phyloP scores from a whole-genome alignment of 2,329 filamentous ascomycete genomes.

The Fusarium pseudograminearum region DNA sequence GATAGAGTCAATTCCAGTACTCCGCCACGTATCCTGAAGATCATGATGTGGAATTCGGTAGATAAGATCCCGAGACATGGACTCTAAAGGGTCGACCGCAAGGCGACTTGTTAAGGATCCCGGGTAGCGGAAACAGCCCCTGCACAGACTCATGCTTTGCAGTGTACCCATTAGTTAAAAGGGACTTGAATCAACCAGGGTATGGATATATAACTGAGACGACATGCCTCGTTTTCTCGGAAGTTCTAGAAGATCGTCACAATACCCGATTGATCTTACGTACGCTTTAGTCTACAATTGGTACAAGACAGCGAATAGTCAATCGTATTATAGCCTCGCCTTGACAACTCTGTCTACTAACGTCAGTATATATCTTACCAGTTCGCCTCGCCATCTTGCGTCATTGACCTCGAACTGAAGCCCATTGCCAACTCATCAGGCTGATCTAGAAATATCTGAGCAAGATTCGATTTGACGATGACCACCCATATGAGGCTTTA shows the following conservation, averaged over 20 bases:
- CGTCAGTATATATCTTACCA: slow-evolving; percentile 5
- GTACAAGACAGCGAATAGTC: slow-evolving; percentile 2
- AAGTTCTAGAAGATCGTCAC: background rate
- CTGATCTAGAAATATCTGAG: slow-evolving; percentile 34
- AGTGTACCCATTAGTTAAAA: background rate
- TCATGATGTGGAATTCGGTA: background rate
- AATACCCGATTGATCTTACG: background rate
- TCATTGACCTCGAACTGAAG: slow-evolving; percentile 3
- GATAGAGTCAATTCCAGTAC: background rate
- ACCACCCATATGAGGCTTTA: slow-evolving; percentile 30
- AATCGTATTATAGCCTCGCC: slow-evolving; percentile 15
- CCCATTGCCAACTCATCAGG: slow-evolving; percentile 44
- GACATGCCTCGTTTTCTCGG: background rate
- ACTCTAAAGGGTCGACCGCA: background rate
- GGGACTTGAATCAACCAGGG: background rate
- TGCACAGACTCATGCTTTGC: slow-evolving; percentile 2
- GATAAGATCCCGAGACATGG: background rate
- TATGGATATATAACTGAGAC: slow-evolving; percentile 4
- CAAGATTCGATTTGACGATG: slow-evolving; percentile 2
- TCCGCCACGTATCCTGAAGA: background rate
- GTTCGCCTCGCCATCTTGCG: slow-evolving; percentile 25
- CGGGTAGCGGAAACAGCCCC: background rate
- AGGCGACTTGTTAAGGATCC: background rate
- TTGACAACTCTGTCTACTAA: background rate
- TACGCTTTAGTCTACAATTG: background rate